Evolutionary conservation across 1,139 yeast species (phyloP).

Genomic region (Candida tetrigidarum): DNA sequence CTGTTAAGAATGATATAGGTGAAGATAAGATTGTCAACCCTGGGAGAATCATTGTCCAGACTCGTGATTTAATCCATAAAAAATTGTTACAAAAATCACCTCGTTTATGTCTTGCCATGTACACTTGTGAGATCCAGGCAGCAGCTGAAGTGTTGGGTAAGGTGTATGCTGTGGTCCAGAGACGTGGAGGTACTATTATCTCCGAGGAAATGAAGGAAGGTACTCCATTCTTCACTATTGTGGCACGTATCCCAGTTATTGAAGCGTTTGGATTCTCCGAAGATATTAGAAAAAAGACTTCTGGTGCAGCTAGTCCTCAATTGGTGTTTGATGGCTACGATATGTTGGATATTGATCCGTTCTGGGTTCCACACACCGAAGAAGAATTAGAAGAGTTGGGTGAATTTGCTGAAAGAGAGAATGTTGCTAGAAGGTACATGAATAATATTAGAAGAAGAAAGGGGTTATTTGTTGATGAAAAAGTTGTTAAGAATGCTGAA

Average conservation of each 20-base stretch:
- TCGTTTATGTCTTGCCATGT: slow-evolving; percentile 88
- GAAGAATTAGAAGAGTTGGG: slow-evolving; percentile 95
- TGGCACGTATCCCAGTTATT: slow-evolving; percentile 86
- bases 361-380: slow-evolving; percentile 99
- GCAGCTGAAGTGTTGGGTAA: slow-evolving; percentile 93
- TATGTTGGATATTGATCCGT: slow-evolving; percentile 88
- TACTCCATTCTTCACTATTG: slow-evolving; percentile 90
- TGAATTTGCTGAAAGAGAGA: slow-evolving; percentile 90
- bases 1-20: slow-evolving; percentile 32
- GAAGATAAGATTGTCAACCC: slow-evolving; percentile 42
- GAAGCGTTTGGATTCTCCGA: slow-evolving; percentile 98
- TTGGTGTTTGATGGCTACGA: slow-evolving; percentile 90
- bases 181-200: slow-evolving; percentile 80
- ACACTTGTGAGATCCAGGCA: slow-evolving; percentile 94
- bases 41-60: slow-evolving; percentile 68
- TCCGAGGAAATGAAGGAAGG: slow-evolving; percentile 98
- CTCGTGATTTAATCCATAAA: slow-evolving; percentile 74
- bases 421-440: slow-evolving; percentile 86
- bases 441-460: slow-evolving; percentile 81
- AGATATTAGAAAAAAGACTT: slow-evolving; percentile 88
- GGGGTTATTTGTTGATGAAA: slow-evolving; percentile 89
- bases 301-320: slow-evolving; percentile 98
- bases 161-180: slow-evolving; percentile 93
- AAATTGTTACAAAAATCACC: slow-evolving; percentile 84
- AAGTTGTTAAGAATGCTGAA: slow-evolving; percentile 89